Evolutionary conservation across 495 filamentous ascomycete species (phyloP), one percentile per base, ranked within the genome.

Genomic region (Aspergillus homomorphus): DNA sequence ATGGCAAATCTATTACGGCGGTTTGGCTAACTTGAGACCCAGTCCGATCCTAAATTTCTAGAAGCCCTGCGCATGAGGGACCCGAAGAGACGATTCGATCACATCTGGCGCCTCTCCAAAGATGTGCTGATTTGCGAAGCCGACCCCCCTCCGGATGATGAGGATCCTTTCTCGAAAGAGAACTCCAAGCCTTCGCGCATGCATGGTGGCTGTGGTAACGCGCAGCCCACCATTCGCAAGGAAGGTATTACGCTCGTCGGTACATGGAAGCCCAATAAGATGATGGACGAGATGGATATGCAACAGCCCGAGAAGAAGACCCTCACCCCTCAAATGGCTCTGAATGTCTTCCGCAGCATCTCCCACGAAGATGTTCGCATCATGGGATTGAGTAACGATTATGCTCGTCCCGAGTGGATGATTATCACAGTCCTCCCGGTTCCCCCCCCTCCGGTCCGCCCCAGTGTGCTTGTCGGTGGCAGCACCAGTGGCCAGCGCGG

Each of bases 321-420:
- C 9, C 88, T 98, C 71, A 88, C 87, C n/a, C 90, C 94, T 3
- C 81, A 88, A 64, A 84, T 87, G 75, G 90, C 91, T 21, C 77
- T 96, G 49, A 87, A 88, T 62, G 86, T 97, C 66, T 90, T 99
- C 72, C 85, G 86, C 55, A 86, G 84, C 61, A 96, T 98, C 52
- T 82, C 87, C 1, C 80, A 87, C 41, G 80, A 88, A 14, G 92
- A 96, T 45, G 87, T 95, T 61, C 77, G 80, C 53, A 89, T 92
- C 62, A 87, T 98, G 73, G 94, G 94, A 45, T 72, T 98, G 65
- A 98, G 89, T 75, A 88, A 87, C 60, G 87, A 96, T 59, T 98
- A 97, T 68, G 92, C 94, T 28, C 84, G 93, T 52, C 94, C 94
- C 1, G 94, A 97, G 71, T 98, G 95, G 92, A 96, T 99, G 93